Evolutionary conservation across 352 stramenopile species (phyloP), one percentile per base, ranked within the genome.

Genomic region (Plasmopara halstedii): DNA sequence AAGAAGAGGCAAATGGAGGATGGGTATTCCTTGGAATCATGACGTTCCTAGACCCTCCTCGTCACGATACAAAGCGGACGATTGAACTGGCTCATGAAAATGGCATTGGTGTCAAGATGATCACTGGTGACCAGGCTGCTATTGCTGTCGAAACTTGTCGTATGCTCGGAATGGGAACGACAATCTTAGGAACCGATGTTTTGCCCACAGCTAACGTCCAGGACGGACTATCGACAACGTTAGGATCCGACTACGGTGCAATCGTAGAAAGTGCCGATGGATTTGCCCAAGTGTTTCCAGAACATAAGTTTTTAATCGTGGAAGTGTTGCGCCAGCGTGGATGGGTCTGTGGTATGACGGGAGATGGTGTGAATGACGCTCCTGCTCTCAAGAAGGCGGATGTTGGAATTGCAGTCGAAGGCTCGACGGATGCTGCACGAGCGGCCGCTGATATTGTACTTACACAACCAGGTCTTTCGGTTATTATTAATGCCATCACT

Each of bases 51-150:
- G 95, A 99, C 64, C 95, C 95, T 14, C 94, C 95, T 29, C 88
- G 95, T 38, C 79, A 94, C 51, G 95, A 98, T 66, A 98, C 94
- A 21, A 88, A 90, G 43, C 73, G 75, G 25, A 98, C 94, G 17
- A 97, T 98, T 51, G 73, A 94, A 47, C 77, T 80, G 9, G 82
- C 94, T 19, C 73, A 96, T 42, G 57, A 89, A 45, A 82, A 89
- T 35, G 95, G 95, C 40, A 90, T 99, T 46, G 72, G 59, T n/a
- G 88, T 99, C 10, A 98, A 98, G 62, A 97, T 98, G 84, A 88
- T 98, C 52, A 99, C 95, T 0, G 95, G 95, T 35, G 95, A 99
- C 62, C 92, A 98, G 42, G 66, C 80, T 11, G 75, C 88, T 19
- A 97, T 98, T 60, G 95, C 92, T 6, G 77, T 93, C 15, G 89